A percentile compares a stretch with the other conserved stretches of the same genome.
Conservation (phyloP, 345 rosid genomes). For the Arabidopsis thaliana region TAIR10.1 NC_003071.7:7475001-7475500, state of each 20-base stretch:
- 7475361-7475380: background rate
- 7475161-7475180: conserved; percentile 65
- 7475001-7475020: conserved; percentile 72
- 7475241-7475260: background rate
- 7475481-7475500: background rate
- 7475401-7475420: too few species aligned
- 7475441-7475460: background rate
- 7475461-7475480: background rate
- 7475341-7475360: background rate
- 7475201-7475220: conserved; percentile 82
- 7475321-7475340: too few species aligned
- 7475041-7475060: background rate
- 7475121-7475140: conserved; percentile 65
- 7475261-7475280: background rate
- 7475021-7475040: conserved; percentile 58
- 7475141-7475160: conserved; percentile 90
- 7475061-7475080: background rate
- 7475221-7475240: conserved; percentile 83
- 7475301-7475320: too few species aligned
- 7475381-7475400: background rate
- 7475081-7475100: conserved; percentile 47
- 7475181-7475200: conserved; percentile 84
- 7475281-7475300: background rate
- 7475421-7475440: background rate
- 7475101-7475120: conserved; percentile 75